Evolutionary conservation across 805 yeast genomes (phyloP).

Genomic region (Komagataella ulmi): DNA sequence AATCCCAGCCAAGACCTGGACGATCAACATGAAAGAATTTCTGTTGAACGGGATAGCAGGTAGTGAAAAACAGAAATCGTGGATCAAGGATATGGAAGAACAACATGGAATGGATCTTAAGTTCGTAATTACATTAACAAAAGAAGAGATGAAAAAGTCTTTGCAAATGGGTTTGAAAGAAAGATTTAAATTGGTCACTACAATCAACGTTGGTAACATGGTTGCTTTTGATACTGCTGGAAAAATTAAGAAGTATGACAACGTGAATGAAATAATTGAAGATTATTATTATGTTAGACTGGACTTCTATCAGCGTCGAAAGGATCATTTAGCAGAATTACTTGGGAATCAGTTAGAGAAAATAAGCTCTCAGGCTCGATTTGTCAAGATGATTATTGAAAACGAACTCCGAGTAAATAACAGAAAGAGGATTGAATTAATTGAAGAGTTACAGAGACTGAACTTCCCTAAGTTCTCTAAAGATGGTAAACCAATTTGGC

Average conservation of each 20-base stretch:
- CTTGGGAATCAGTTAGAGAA: slow-evolving; percentile 65
- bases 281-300: slow-evolving; percentile 82
- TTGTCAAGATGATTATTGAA: slow-evolving; percentile 82
- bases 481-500: slow-evolving; percentile 48
- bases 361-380: slow-evolving; percentile 74
- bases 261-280: slow-evolving; percentile 60
- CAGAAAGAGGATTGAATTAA: slow-evolving; percentile 51
- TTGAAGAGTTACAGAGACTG: slow-evolving; percentile 44
- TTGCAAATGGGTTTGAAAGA: slow-evolving; percentile 66
- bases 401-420: slow-evolving; percentile 58
- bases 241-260: slow-evolving; percentile 69
- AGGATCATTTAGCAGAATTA: slow-evolving; percentile 60
- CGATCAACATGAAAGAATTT: slow-evolving; percentile 77
- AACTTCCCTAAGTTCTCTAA: slow-evolving; percentile 72
- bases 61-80: slow-evolving; percentile 58
- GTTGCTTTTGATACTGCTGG: slow-evolving; percentile 91
- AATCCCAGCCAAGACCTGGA: slow-evolving; percentile 89
- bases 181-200: slow-evolving; percentile 63
- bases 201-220: slow-evolving; percentile 72
- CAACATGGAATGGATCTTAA: slow-evolving; percentile 77
- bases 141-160: slow-evolving; percentile 77
- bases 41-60: slow-evolving; percentile 62
- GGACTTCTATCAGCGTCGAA: slow-evolving; percentile 83
- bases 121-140: slow-evolving; percentile 61
- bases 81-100: slow-evolving; percentile 93